Base-by-base conservation (phyloP, 140 eudicot species). In the Flaveria floridana region DNA sequence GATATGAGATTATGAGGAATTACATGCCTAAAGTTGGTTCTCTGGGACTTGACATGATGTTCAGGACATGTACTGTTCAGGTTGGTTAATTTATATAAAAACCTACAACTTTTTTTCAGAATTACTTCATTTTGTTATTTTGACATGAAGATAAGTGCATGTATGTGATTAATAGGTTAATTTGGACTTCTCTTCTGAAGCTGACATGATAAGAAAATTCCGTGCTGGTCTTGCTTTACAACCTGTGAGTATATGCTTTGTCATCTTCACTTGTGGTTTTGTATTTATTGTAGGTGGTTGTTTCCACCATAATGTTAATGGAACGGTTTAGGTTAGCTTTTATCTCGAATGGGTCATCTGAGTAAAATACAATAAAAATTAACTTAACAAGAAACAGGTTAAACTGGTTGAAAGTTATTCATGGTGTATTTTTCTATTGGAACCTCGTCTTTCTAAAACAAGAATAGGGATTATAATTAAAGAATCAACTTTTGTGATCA, bases 21-120 rank as follows among this genome's bases (percentile, higher is more conserved):
- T 91, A 90, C 86, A 90, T 91, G 97, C 99, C 99, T 18, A 91
- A 94, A 85, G 99, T 94, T 72, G 99, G 97, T 62, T 47, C 96
- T 46, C 99, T 94, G 70, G 97, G 97, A 75, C 97, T 91, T 39
- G 99, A 94, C 80, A 91, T 91, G 97, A 90, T 94, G 99, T 94
- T 88, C 82, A 79, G 97, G 59, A 94, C 99, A 73, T 94, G 97
- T 69, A 90, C 97, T 18, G 97, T 94, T 46, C 99, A 94, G 96
- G 99, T 91, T 72, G 48, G 81, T 20, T 63, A 65, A 19, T 30
- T 6, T 5, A 13, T 64, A n/a, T 19, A 46, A 56, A 48, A 19
- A 20, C 46, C 26, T 48, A 23, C 13, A 10, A 42, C 3, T 42
- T 56, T 39, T 39, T 52, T 34, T 15, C 30, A 8, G 41, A 75